Evolutionary conservation across 257 asterid species (phyloP), one percentile per base, ranked within the genome.

Genomic region (Penstemon davidsonii): DNA sequence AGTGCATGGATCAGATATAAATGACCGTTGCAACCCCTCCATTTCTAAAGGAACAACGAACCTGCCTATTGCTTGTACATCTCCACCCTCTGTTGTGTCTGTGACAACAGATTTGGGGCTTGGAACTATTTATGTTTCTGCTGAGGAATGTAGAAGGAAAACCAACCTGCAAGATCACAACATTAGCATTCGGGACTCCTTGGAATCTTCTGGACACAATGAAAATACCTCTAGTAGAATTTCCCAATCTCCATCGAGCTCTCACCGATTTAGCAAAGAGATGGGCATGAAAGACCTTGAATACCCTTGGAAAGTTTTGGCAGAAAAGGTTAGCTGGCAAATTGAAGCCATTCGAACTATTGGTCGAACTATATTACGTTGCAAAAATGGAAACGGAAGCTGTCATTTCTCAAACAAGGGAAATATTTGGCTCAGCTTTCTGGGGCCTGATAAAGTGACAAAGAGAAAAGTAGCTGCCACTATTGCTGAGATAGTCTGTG

Each of bases 371-470:
- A 54, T 93, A 67, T 79, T 85, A 40, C 73, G 73, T 64, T 83
- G 87, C 78, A 79, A 76, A 82, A 77, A 72, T 78, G 90, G 87
- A 46, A 75, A 75, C 46, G 80, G 77, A 52, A 83, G 68, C 52
- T 47, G 71, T 51, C 73, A 0, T 50, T 60, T 75, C 64, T 83
- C 81, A 19, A 80, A 74, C 76, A 82, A 80, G 73, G 90, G 97
- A 76, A 87, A 76, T 77, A 55, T 87, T 56, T 93, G 97, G 97
- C 83, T 93, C 73, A 77, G 88, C 77, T 87, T 90, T 75, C 74
- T 75, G 52, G 99, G 99, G 41, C 96, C 95, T 67, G 99, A 93
- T 81, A 82, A 71, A 79, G 89, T 84, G 62, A 93, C 94, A 40
- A 93, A 93, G 86, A 81, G 83, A 73, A 87, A 81, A 81, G 76